phyloP scores from a whole-genome alignment of 1,284 basidiomycete species.

The Schizophyllum commune region DNA sequence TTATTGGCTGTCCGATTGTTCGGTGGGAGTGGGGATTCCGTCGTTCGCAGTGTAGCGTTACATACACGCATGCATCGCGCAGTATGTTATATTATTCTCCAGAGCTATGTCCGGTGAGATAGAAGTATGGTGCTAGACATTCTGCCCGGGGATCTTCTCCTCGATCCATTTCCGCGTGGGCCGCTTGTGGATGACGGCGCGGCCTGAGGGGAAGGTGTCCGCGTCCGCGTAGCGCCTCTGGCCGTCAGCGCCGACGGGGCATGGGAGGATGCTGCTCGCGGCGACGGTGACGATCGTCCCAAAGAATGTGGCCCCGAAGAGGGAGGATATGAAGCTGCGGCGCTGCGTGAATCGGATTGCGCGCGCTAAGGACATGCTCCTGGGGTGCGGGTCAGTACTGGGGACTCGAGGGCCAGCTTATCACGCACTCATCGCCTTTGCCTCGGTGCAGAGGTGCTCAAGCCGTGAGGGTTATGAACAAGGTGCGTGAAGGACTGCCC shows the following conservation, averaged over 20 bases:
- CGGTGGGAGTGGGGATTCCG: background rate
- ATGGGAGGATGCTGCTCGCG: slow-evolving; percentile 68
- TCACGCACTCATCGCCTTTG: background rate
- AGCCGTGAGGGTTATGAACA: background rate
- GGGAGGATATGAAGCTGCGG: slow-evolving; percentile 65
- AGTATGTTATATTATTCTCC: background rate
- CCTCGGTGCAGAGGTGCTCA: background rate
- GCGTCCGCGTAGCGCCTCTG: slow-evolving; percentile 49
- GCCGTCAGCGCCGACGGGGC: slow-evolving; percentile 50
- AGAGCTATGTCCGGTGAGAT: background rate
- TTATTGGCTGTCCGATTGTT: too few relatives aligned
- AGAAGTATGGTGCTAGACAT: slow-evolving; percentile 3
- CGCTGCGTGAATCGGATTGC: slow-evolving; percentile 54
- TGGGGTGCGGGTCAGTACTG: background rate
- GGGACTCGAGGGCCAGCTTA: background rate
- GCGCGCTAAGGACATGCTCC: background rate
- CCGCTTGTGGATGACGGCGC: slow-evolving; percentile 41
- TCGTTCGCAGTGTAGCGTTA: background rate
- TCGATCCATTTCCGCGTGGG: slow-evolving; percentile 72
- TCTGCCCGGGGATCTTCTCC: slow-evolving; percentile 43
- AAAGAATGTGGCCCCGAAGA: slow-evolving; percentile 73
- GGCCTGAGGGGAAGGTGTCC: slow-evolving; percentile 1
- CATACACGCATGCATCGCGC: background rate
- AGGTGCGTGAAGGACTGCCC: background rate
- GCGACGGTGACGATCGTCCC: slow-evolving; percentile 74